These are phyloP conservation scores for Metschnikowia reukaufii DNA, from an alignment of 805 yeast species.

Conservation along the genomic window DNA sequence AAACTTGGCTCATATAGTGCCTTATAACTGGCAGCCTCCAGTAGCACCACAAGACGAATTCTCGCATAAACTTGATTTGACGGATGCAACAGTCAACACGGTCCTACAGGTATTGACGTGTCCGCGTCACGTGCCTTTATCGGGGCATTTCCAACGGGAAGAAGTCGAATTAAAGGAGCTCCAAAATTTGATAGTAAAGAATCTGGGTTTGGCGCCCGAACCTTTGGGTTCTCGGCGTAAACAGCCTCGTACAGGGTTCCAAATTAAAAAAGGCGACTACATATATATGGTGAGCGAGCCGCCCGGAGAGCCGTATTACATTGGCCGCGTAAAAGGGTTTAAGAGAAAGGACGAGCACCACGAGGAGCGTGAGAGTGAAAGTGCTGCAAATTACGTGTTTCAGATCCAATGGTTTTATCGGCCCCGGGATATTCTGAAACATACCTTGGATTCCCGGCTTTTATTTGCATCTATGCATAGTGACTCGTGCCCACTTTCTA, in stretches of 20 bases:
- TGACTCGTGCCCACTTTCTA: slow-evolving; percentile 73
- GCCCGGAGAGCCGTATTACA: slow-evolving; percentile 90
- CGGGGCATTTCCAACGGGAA: slow-evolving; percentile 1
- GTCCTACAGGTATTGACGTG: slow-evolving; percentile 38
- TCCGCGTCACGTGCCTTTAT: slow-evolving; percentile 29
- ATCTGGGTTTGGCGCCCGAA: slow-evolving; percentile 12
- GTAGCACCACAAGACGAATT: slow-evolving; percentile 37
- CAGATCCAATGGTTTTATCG: slow-evolving; percentile 91
- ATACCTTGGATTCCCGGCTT: slow-evolving; percentile 67
- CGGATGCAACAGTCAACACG: slow-evolving; percentile 42
- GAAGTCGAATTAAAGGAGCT: slow-evolving; percentile 12
- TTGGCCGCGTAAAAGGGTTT: slow-evolving; percentile 82
- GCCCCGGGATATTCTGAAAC: slow-evolving; percentile 76
- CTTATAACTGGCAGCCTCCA: slow-evolving; percentile 52
- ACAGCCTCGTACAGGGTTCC: slow-evolving; percentile 26
- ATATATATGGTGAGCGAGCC: slow-evolving; percentile 89
- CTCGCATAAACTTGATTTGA: slow-evolving; percentile 42
- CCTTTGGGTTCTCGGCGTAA: slow-evolving; percentile 8
- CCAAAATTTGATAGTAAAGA: slow-evolving; percentile 11
- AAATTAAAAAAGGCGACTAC: slow-evolving; percentile 56
- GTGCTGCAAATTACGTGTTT: slow-evolving; percentile 54
- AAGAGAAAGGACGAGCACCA: slow-evolving; percentile 14
- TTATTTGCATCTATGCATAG: slow-evolving; percentile 84
- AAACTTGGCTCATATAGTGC: slow-evolving; percentile 7
- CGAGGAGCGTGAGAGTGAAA: slow-evolving; percentile 10